Base-by-base conservation (phyloP, 2,329 filamentous ascomycete species). In the Chrysoporthe deuterocubensis region DNA sequence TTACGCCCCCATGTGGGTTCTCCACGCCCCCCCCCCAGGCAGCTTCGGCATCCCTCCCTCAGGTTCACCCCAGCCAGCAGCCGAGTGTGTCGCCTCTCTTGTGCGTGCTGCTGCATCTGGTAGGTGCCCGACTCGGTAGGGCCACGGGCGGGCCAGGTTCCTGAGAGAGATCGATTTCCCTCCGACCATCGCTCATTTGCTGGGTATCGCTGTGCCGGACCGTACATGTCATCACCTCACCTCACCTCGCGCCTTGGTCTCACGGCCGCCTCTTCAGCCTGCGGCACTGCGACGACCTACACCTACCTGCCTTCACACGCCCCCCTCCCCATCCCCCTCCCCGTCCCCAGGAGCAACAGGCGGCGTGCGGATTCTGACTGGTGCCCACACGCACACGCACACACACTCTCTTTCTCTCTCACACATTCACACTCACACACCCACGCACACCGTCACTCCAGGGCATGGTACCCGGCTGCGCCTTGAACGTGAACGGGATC, bases 1-100 rank as follows among this genome's bases (percentile, higher is more conserved):
- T 57, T 14, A 43, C n/a, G 2, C 16, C 32, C 48, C 46, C 32
- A 37, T 62, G 44, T 46, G 43, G 42, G 59, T 57, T 46, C 34
- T 14, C 65, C 61, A 44, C 61, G 40, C 62, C 26, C 26, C 26
- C 26, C 26, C 26, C 26, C 61, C 62, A 69, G 65, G 57, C 67
- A 69, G 63, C 46, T 68, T 69, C 68, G 68, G 65, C 66, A 69
- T 67, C 68, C 26, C 62, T 62, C 62, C 56, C 68, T 65, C 68
- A 62, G 59, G n/a, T 32, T 64, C 66, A 59, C 57, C 62, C 66
- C 34, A 34, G 59, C 40, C 50, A 54, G 50, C 50, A 32, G 50
- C 50, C 50, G 50, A 54, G 50, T 14, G 50, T 54, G 50, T 54
- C 26, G 50, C 67, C 44, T 63, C 59, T 61, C 58, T 52, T 59